A percentile compares a stretch with the other conserved stretches of the same genome.
Conservation (phyloP, 306 rosid species). For the Fagus sylvatica region DNA sequence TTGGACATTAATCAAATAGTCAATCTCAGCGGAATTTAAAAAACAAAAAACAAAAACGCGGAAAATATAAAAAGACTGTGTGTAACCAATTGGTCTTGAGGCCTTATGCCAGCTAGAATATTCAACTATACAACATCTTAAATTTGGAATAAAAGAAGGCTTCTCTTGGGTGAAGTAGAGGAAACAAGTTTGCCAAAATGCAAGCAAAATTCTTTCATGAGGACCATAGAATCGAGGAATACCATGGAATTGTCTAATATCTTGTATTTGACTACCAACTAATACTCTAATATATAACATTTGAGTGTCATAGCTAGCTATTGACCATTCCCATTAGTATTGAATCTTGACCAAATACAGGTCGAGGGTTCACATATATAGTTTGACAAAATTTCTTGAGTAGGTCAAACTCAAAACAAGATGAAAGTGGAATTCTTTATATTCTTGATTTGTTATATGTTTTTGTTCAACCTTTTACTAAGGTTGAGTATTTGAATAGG, state of each 20-base stretch:
- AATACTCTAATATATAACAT: neutral
- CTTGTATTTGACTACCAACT: too few relatives aligned
- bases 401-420: too few relatives aligned
- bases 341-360: neutral
- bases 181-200: too few relatives aligned
- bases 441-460: neutral
- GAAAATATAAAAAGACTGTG: too few relatives aligned
- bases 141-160: neutral
- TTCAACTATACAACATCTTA: neutral
- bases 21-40: too few relatives aligned
- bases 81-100: too few relatives aligned
- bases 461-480: neutral
- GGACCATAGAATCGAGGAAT: neutral
- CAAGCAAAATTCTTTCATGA: too few relatives aligned
- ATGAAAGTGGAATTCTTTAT: neutral
- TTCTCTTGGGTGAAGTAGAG: too few relatives aligned
- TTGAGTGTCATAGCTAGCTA: conserved; percentile 16
- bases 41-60: neutral
- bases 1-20: too few relatives aligned
- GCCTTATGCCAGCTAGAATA: neutral
- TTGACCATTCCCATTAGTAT: conserved; percentile 10
- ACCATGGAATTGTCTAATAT: neutral
- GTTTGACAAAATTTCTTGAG: neutral
- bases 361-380: neutral
- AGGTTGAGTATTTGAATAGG: neutral